A percentile compares a stretch with the other conserved stretches of the same genome.
phyloP scores from a whole-genome alignment of 345 rosid genomes.

The Anastatica hierochuntica region DNA sequence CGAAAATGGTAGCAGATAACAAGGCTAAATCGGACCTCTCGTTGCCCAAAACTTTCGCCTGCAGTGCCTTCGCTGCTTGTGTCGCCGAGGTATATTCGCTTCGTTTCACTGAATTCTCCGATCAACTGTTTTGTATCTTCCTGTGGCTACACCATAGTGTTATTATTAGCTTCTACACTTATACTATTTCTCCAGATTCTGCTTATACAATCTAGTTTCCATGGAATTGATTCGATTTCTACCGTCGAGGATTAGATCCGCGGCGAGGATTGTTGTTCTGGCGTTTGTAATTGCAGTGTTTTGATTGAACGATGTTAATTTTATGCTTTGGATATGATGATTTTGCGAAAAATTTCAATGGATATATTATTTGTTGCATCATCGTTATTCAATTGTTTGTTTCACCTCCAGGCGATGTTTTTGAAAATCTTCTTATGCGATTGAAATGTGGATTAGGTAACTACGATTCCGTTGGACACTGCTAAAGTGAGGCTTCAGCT shows the following conservation, averaged over 20 bases:
- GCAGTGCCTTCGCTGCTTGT: slow-evolving; percentile 96
- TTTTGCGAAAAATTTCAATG: too few species aligned
- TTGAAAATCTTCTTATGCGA: not conserved
- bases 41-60: slow-evolving; percentile 62
- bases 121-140: not conserved
- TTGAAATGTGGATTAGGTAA: slow-evolving; percentile 41
- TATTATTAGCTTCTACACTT: not conserved
- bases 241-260: too few species aligned
- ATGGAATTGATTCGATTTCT: too few species aligned
- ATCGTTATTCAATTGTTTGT: not conserved
- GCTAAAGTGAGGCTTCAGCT: slow-evolving; percentile 99
- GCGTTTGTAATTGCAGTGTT: too few species aligned
- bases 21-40: slow-evolving; percentile 63
- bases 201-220: too few species aligned
- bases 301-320: too few species aligned
- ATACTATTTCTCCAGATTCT: not conserved
- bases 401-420: not conserved
- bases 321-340: too few species aligned
- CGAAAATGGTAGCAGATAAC: slow-evolving; percentile 67
- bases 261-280: too few species aligned
- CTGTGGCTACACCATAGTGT: not conserved
- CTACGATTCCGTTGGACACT: slow-evolving; percentile 94
- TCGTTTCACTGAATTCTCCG: too few species aligned
- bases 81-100: slow-evolving; percentile 68
- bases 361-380: not conserved